These are phyloP conservation scores for Corylus americana DNA, from an alignment of 306 rosid genomes.

Conservation along the genomic window DNA sequence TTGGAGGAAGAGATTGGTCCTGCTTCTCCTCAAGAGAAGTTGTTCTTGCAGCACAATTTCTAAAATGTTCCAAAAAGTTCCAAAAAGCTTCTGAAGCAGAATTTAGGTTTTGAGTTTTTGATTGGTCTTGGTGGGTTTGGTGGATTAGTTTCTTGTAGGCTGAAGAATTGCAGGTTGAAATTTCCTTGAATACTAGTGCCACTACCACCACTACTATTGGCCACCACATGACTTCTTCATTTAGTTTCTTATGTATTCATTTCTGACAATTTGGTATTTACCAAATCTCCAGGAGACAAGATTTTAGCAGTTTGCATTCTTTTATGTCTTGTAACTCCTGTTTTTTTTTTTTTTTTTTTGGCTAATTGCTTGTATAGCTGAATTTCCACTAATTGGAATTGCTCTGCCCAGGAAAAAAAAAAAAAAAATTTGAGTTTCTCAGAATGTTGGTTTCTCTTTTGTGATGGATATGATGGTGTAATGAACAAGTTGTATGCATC, in stretches of 20 bases:
- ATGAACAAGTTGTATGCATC: not conserved
- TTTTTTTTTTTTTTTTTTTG: not conserved
- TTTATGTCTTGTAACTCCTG: not conserved
- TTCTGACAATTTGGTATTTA: constrained; percentile 14
- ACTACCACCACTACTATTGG: not conserved
- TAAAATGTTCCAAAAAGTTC: constrained; percentile 11
- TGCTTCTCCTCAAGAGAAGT: constrained; percentile 84
- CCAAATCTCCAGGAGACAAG: not conserved
- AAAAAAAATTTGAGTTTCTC: not conserved
- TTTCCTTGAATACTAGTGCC: constrained; percentile 4
- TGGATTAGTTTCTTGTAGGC: constrained; percentile 9
- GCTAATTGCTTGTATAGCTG: not conserved
- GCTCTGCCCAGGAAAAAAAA: no score
- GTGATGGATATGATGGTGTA: not conserved
- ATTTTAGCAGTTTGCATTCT: constrained; percentile 11
- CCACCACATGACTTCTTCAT: not conserved
- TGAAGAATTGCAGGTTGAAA: constrained; percentile 5
- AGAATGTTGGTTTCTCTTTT: not conserved
- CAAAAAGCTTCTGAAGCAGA: constrained; percentile 11
- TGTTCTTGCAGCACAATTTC: constrained; percentile 91
- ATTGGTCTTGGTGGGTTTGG: not conserved
- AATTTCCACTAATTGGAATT: not conserved
- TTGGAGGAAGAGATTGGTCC: constrained; percentile 97
- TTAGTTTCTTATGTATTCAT: not conserved
- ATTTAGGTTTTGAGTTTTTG: not conserved